A percentile compares a stretch with the other conserved stretches of the same genome.
phyloP scores from a whole-genome alignment of 1,284 basidiomycete species.

The Pseudozyma tsukubaensis region DNA sequence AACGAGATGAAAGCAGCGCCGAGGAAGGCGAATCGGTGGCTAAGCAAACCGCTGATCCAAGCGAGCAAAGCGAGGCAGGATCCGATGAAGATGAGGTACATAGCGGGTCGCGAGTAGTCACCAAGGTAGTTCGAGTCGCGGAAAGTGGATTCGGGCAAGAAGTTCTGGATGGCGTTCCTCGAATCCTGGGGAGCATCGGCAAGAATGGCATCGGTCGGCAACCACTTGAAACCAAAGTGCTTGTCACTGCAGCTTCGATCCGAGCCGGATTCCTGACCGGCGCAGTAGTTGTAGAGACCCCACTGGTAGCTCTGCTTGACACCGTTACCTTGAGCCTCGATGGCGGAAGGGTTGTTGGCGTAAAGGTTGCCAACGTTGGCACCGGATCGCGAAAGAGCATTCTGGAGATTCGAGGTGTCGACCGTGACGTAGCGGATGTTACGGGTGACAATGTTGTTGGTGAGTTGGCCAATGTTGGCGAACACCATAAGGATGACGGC shows the following conservation, averaged over 20 bases:
- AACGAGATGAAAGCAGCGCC: conserved; percentile 57
- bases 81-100: conserved; percentile 64
- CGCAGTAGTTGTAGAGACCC: conserved; percentile 63
- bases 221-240: conserved; percentile 54
- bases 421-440: conserved; percentile 59
- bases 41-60: conserved; percentile 58
- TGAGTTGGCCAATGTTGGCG: conserved; percentile 64
- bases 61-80: conserved; percentile 61
- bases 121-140: conserved; percentile 49
- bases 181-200: conserved; percentile 35
- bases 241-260: conserved; percentile 34
- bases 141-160: conserved; percentile 46
- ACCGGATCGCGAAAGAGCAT: conserved; percentile 27
- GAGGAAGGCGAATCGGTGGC: conserved; percentile 61
- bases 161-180: conserved; percentile 20
- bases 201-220: conserved; percentile 43
- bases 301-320: conserved; percentile 54
- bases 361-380: conserved; percentile 39
- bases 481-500: conserved; percentile 62
- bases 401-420: conserved; percentile 37
- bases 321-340: conserved; percentile 40
- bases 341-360: conserved; percentile 40
- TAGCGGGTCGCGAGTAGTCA: conserved; percentile 54
- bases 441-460: conserved; percentile 65
- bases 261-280: conserved; percentile 25